Conservation (phyloP, 306 rosid species). For the Medicago ruthenica region DNA sequence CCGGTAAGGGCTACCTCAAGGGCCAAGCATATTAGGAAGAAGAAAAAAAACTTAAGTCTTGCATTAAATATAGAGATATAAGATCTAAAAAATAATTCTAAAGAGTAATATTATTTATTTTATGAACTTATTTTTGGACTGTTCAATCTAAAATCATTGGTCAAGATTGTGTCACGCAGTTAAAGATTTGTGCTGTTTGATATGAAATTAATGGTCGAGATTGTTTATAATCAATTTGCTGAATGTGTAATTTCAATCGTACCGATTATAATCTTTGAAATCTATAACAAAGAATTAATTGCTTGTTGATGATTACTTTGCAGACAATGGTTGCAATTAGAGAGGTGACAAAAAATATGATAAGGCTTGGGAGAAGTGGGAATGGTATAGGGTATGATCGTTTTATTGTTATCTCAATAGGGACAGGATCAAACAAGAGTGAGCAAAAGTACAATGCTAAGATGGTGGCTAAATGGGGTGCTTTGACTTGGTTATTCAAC, state of each 20-base stretch:
- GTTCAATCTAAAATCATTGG: too few relatives aligned
- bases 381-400: slow-evolving; percentile 42
- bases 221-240: too few relatives aligned
- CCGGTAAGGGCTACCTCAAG: slow-evolving; percentile 36
- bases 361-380: not conserved
- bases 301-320: not conserved
- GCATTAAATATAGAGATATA: too few relatives aligned
- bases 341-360: slow-evolving; percentile 49
- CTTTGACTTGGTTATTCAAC: slow-evolving; percentile 46
- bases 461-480: slow-evolving; percentile 56
- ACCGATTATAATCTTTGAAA: too few relatives aligned
- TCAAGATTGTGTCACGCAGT: too few relatives aligned
- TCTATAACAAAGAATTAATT: not conserved
- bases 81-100: too few relatives aligned
- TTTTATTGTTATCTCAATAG: slow-evolving; percentile 54
- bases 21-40: not conserved
- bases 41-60: not conserved
- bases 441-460: slow-evolving; percentile 48
- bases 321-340: slow-evolving; percentile 59
- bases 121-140: too few relatives aligned
- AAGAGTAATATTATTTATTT: too few relatives aligned
- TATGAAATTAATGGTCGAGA: too few relatives aligned
- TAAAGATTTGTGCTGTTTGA: too few relatives aligned
- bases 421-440: slow-evolving; percentile 54
- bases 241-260: too few relatives aligned